These are phyloP conservation scores for Fusarium buxicola DNA, from an alignment of 2,329 filamentous ascomycete genomes.

Conservation along the genomic window DNA sequence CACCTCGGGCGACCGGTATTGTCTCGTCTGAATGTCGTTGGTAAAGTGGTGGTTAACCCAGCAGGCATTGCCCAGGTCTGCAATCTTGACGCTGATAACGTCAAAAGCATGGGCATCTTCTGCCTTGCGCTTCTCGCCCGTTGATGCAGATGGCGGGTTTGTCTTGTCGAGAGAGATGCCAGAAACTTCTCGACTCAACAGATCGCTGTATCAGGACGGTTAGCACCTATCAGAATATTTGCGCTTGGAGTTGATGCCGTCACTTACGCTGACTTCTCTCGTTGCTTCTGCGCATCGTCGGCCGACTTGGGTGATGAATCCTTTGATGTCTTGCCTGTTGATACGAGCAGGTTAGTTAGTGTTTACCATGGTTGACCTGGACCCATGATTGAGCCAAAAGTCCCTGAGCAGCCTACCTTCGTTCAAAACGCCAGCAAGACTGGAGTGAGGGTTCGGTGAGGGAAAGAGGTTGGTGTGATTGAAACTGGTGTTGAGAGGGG, in stretches of 20 bases:
- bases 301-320: slow-evolving; percentile 63
- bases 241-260: not conserved
- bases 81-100: slow-evolving; percentile 98
- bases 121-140: slow-evolving; percentile 71
- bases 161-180: slow-evolving; percentile 91
- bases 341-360: slow-evolving; percentile 22
- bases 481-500: slow-evolving; percentile 92
- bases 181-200: slow-evolving; percentile 92
- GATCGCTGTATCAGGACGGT: slow-evolving; percentile 68
- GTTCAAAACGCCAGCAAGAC: slow-evolving; percentile 85
- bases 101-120: slow-evolving; percentile 70
- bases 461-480: slow-evolving; percentile 79
- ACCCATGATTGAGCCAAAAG: not conserved
- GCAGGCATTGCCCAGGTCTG: slow-evolving; percentile 96
- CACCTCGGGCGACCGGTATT: slow-evolving; percentile 97
- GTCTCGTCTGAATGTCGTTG: slow-evolving; percentile 97
- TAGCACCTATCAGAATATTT: not conserved
- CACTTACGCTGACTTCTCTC: slow-evolving; percentile 93
- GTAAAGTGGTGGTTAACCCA: slow-evolving; percentile 99
- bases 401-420: slow-evolving; percentile 68
- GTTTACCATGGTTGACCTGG: not conserved
- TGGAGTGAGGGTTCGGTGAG: slow-evolving; percentile 73
- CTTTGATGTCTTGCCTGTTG: slow-evolving; percentile 51
- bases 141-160: slow-evolving; percentile 60
- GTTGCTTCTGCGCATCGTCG: slow-evolving; percentile 79